Evolutionary conservation across 495 filamentous ascomycete genomes (phyloP).

Genomic region (Glonium stellatum): DNA sequence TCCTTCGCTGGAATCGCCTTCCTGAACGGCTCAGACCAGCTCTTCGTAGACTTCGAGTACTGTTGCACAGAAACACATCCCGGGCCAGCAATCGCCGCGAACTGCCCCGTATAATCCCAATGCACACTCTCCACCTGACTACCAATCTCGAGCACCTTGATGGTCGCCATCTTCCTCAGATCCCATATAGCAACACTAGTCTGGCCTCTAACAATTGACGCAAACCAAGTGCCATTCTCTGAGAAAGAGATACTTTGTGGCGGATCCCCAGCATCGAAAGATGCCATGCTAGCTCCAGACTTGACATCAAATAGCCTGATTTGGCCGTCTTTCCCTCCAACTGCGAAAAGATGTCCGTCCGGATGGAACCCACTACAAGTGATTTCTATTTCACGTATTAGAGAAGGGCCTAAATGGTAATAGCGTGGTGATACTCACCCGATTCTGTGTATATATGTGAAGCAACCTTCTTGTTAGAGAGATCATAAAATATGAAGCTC

Average conservation of each 20-base stretch:
- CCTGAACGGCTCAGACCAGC: slow-evolving; percentile 80
- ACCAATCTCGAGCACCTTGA: slow-evolving; percentile 78
- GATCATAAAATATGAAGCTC: slow-evolving; percentile 86
- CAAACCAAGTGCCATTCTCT: slow-evolving; percentile 96
- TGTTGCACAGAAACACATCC: slow-evolving; percentile 79
- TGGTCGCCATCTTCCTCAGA: slow-evolving; percentile 69
- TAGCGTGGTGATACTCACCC: slow-evolving; percentile 49
- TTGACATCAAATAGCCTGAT: slow-evolving; percentile 84
- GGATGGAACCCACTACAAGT: slow-evolving; percentile 83
- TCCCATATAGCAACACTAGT: slow-evolving; percentile 81
- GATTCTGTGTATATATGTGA: slow-evolving; percentile 75
- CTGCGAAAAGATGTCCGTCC: slow-evolving; percentile 87
- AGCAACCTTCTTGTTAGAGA: slow-evolving; percentile 56
- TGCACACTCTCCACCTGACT: slow-evolving; percentile 60
- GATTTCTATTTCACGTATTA: slow-evolving; percentile 49
- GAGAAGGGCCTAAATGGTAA: slow-evolving; percentile 14
- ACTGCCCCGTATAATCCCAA: slow-evolving; percentile 97
- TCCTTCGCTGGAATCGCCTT: slow-evolving; percentile 66
- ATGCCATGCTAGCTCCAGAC: slow-evolving; percentile 60
- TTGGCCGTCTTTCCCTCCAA: slow-evolving; percentile 65
- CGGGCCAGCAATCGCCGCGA: slow-evolving; percentile 72
- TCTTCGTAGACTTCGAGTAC: slow-evolving; percentile 73
- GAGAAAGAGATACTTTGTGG: slow-evolving; percentile 77
- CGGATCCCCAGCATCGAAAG: slow-evolving; percentile 58
- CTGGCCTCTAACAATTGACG: slow-evolving; percentile 63